Base-by-base conservation (phyloP, 2,329 filamentous ascomycete genomes). In the Orbilia ellipsospora region DNA sequence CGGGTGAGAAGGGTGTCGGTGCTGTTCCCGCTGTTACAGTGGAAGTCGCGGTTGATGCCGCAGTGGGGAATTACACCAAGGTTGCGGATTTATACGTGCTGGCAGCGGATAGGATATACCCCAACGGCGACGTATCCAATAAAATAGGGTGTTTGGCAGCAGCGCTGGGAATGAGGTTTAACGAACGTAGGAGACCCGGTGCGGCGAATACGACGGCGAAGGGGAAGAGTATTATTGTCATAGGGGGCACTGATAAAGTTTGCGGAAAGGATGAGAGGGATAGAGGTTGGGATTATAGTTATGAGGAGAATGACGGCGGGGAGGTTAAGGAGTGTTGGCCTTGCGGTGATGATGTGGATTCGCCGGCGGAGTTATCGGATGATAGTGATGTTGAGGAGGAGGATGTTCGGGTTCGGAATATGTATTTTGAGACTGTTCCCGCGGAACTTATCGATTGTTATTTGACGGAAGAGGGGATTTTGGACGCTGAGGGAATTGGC, bases 371-470 rank as follows among this genome's bases (percentile, higher is more conserved):
- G 20, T 20, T 48, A 13, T 59, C 36, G 1, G 64, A 65, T 55
- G 23, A 51, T 40, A 31, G 23, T 13, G 50, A 56, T 8, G 60
- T 42, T 23, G 36, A 18, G 0, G 63, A 59, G 16, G 73, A 63
- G 23, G 73, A 72, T 54, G 65, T 77, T 0, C 62, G 66, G 13
- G 73, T 77, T 13, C 31, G 73, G 23, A 77, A 77, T 59, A 77
- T 77, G 73, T 72, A 72, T 44, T 77, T 77, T 26, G 73, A 77
- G 45, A 77, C 73, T 4, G 73, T 77, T 4, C 73, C 73, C 1
- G 65, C 66, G 0, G 73, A 77, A n/a, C 42, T 77, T 26, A 36
- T 77, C 6, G 73, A 77, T 50, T 72, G 66, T 20, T 77, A 77
- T 54, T n/a, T 77, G 12, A 77, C 73, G 1, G 73, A 77, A 45